A percentile compares a stretch with the other conserved stretches of the same genome.
Conservation (phyloP, 257 asterid genomes). For the Dorcoceras hygrometricum region DNA sequence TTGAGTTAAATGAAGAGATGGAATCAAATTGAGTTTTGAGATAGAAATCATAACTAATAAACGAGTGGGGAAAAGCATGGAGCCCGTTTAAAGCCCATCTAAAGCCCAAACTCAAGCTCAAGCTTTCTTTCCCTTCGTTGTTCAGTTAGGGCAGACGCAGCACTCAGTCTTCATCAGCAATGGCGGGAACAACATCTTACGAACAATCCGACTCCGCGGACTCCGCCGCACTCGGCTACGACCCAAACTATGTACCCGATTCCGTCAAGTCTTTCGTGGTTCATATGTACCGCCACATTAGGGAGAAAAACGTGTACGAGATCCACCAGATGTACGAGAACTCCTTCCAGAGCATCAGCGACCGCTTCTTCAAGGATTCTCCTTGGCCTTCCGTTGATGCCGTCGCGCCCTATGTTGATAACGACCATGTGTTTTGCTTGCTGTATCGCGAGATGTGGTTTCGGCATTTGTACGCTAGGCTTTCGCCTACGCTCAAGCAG, state of each 20-base stretch:
- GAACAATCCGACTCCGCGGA: slow-evolving; percentile 40
- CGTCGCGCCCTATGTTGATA: slow-evolving; percentile 74
- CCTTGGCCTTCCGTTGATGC: slow-evolving; percentile 98
- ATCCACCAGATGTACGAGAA: slow-evolving; percentile 94
- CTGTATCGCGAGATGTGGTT: slow-evolving; percentile 98
- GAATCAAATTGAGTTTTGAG: no score
- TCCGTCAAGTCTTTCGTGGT: slow-evolving; percentile 83
- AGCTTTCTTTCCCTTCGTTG: no score
- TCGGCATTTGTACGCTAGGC: slow-evolving; percentile 86
- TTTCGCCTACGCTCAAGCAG: slow-evolving; percentile 75
- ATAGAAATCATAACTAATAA: no score
- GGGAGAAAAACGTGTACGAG: slow-evolving; percentile 96
- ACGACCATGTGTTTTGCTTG: slow-evolving; percentile 92
- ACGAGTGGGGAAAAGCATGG: no score
- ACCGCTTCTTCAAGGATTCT: slow-evolving; percentile 77
- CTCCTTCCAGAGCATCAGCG: slow-evolving; percentile 86
- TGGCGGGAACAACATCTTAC: slow-evolving; percentile 54
- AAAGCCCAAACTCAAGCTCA: no score
- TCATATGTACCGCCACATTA: slow-evolving; percentile 88
- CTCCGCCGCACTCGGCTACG: slow-evolving; percentile 45
- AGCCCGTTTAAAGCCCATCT: not conserved
- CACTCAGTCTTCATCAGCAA: slow-evolving; percentile 22
- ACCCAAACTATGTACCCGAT: slow-evolving; percentile 86
- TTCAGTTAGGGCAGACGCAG: no score
- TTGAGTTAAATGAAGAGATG: no score